These are phyloP conservation scores for Saturnispora bothae DNA, from an alignment of 805 yeast genomes.

Conservation along the genomic window DNA sequence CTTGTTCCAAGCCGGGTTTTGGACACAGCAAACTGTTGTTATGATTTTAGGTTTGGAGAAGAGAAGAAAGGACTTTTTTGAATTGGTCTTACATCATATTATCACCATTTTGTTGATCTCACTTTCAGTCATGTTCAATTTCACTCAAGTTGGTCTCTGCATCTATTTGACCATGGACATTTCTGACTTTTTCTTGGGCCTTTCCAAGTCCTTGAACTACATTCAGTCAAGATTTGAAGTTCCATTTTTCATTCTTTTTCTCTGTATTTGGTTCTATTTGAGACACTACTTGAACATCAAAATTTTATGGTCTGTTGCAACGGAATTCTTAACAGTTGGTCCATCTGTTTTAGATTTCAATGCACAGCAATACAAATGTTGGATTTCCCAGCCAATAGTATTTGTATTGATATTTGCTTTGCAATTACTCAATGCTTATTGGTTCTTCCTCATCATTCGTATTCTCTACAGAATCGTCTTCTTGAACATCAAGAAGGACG, in stretches of 20 bases:
- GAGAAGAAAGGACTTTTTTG: conserved; percentile 89
- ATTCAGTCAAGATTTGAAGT: conserved; percentile 55
- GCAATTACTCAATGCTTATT: conserved; percentile 77
- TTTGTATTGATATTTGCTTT: conserved; percentile 67
- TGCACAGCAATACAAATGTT: conserved; percentile 91
- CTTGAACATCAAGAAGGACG: conserved; percentile 60
- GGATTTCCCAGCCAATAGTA: conserved; percentile 87
- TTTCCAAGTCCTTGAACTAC: conserved; percentile 81
- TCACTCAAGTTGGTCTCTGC: conserved; percentile 90
- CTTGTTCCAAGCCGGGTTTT: conserved; percentile 87
- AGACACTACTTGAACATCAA: conserved; percentile 79
- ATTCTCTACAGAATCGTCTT: conserved; percentile 58
- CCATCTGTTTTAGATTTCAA: conserved; percentile 71
- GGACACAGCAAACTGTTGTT: conserved; percentile 93
- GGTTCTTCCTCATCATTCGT: conserved; percentile 77
- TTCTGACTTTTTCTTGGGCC: conserved; percentile 79
- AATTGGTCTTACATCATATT: conserved; percentile 86
- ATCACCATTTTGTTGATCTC: conserved; percentile 82
- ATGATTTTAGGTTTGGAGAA: conserved; percentile 78
- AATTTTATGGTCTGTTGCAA: conserved; percentile 74
- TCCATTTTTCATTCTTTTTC: conserved; percentile 60
- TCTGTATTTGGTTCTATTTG: conserved; percentile 70
- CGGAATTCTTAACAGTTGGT: conserved; percentile 83
- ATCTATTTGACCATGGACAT: conserved; percentile 93
- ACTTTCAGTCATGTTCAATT: conserved; percentile 86